Base-by-base conservation (phyloP, 1,284 basidiomycete genomes). In the Malassezia japonica region DNA sequence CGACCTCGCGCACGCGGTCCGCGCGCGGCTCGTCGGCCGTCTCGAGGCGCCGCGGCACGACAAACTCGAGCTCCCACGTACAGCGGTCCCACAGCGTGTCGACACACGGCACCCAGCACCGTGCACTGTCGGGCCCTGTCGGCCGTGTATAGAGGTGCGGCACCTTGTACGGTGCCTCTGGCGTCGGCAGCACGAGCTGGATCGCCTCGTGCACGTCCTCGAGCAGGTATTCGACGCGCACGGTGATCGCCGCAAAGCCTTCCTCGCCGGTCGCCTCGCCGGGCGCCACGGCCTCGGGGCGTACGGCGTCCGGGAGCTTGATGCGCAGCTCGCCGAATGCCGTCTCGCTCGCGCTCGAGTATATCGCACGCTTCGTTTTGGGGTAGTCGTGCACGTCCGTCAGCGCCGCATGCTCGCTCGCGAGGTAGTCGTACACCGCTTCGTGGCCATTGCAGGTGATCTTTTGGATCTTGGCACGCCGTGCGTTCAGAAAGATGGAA, bases 21-120 rank as follows among this genome's bases (percentile, higher is more conserved):
- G 57, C 59, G 28, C 10, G 10, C 18, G 6, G 16, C 5, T 44
- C 54, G n/a, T 56, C 61, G 8, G 56, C 47, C 3, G 57, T 46
- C 12, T 41, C 85, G 39, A 65, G 49, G 13, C 50, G 56, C 53
- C 85, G 82, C 36, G 91, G 91, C 18, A 95, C 91, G 48, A 96
- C 82, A 70, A 95, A 87, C 72, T 96, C 88, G 47, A 98, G 84
- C 70, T 98, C 94, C 94, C 94, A 99, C 2, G 92, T 94, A 67
- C 87, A 95, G 65, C 88, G 83, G 74, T 95, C 92, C 87, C 89
- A 95, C 12, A 92, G 75, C 68, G 83, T 87, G 74, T 99, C 94
- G 12, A 96, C 76, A 65, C 94, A 99, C 4, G 94, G 94, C 9
- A 96, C 85, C 94, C 94, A 99, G 64, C 87, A 89, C 61, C 94